phyloP scores from a whole-genome alignment of 2,329 filamentous ascomycete genomes.

The Arthroderma sp. region DNA sequence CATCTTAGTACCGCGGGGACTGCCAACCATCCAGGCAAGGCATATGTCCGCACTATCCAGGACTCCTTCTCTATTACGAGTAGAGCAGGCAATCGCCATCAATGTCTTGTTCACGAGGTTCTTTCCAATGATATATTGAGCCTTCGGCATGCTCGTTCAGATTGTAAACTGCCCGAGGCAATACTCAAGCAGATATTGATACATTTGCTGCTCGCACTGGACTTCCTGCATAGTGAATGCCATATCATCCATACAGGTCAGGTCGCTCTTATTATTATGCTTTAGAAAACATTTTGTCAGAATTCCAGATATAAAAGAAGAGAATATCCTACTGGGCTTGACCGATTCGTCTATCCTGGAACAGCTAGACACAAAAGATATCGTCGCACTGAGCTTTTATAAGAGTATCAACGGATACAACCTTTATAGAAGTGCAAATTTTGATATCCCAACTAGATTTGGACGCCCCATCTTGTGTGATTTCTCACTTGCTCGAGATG shows the following conservation, averaged over 20 bases:
- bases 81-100: slow-evolving; percentile 4
- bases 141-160: slow-evolving; percentile 1
- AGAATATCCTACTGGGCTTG: slow-evolving; percentile 22
- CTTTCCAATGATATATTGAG: background rate
- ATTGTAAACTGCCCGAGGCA: background rate
- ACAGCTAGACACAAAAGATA: slow-evolving; percentile 16
- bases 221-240: slow-evolving; percentile 32
- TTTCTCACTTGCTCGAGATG: slow-evolving; percentile 13
- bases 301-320: slow-evolving; percentile 19
- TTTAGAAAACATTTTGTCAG: no score
- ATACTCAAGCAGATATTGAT: slow-evolving; percentile 23
- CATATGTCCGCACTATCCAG: slow-evolving; percentile 6
- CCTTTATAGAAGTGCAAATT: slow-evolving; percentile 14
- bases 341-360: slow-evolving; percentile 18
- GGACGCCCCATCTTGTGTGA: slow-evolving; percentile 15
- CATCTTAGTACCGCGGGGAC: background rate
- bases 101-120: slow-evolving; percentile 8
- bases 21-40: slow-evolving; percentile 4
- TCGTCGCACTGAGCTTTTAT: no score
- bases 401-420: slow-evolving; percentile 8
- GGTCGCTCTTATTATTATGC: background rate
- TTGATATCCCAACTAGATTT: slow-evolving; percentile 14
- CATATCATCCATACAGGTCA: slow-evolving; percentile 31
- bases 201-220: slow-evolving; percentile 27
- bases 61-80: slow-evolving; percentile 8